Evolutionary conservation across 257 asterid species (phyloP).

Genomic region (Solanum phureja): DNA sequence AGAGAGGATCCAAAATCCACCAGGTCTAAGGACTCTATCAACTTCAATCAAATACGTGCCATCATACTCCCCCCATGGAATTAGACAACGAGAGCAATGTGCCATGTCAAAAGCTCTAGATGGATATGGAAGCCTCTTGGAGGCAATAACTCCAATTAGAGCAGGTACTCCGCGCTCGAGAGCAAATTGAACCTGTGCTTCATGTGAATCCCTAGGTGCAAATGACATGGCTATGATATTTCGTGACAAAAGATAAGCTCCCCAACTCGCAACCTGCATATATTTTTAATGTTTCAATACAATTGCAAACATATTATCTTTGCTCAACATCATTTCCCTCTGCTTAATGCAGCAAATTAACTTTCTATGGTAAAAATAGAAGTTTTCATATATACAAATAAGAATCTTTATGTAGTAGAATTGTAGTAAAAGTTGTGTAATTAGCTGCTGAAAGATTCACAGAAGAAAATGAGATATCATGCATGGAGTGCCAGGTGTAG

Average conservation of each 20-base stretch:
- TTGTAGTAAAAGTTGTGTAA: neutral
- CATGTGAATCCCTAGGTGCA: slow-evolving; percentile 90
- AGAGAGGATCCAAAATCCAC: slow-evolving; percentile 89
- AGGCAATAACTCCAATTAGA: slow-evolving; percentile 77
- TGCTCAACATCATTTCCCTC: neutral
- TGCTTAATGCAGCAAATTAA: neutral
- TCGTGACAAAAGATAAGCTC: slow-evolving; percentile 73
- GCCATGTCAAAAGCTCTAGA: slow-evolving; percentile 92
- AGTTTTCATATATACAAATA: neutral
- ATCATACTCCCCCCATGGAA: slow-evolving; percentile 82
- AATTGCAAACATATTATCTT: neutral
- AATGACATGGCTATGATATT: slow-evolving; percentile 71
- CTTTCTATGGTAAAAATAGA: neutral
- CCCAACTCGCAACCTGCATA: slow-evolving; percentile 86
- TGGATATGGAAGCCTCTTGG: slow-evolving; percentile 89
- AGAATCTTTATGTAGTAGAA: neutral
- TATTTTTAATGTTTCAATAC: too few relatives aligned
- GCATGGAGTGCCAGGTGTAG: neutral
- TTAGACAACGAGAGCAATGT: slow-evolving; percentile 90
- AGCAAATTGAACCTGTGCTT: slow-evolving; percentile 88
- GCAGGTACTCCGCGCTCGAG: slow-evolving; percentile 90
- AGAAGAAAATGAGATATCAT: neutral
- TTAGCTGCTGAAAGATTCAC: neutral
- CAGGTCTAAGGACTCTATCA: slow-evolving; percentile 74
- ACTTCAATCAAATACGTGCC: slow-evolving; percentile 73